Conservation (phyloP, 352 stramenopile genomes). For the Globisporangium polare region DNA sequence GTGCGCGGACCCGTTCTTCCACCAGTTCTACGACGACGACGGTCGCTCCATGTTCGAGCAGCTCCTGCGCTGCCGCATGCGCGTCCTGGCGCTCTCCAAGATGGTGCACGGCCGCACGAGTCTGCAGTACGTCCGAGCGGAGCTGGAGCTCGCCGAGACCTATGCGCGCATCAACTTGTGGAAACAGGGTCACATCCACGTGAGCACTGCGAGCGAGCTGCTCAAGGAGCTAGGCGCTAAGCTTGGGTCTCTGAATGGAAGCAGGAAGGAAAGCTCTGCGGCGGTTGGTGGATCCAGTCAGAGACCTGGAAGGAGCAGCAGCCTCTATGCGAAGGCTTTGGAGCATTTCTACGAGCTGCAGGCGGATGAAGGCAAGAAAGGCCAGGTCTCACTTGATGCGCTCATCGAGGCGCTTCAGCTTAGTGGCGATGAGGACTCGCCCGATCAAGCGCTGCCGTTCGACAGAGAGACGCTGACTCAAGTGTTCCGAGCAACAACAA, state of each 20-base stretch:
- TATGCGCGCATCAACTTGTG: constrained; percentile 62
- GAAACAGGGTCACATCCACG: constrained; percentile 62
- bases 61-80: constrained; percentile 51
- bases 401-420: not conserved
- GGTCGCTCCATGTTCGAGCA: constrained; percentile 56
- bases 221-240: constrained; percentile 28
- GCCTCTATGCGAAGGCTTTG: constrained; percentile 12
- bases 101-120: constrained; percentile 36
- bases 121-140: constrained; percentile 33
- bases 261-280: not conserved
- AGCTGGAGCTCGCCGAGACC: constrained; percentile 50
- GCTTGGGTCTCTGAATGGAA: not conserved
- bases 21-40: constrained; percentile 57
- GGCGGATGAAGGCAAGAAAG: not conserved
- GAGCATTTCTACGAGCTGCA: constrained; percentile 25
- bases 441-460: not conserved
- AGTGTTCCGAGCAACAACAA: constrained; percentile 18
- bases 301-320: not conserved
- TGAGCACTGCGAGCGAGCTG: constrained; percentile 28
- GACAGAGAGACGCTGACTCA: not conserved
- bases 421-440: not conserved
- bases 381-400: constrained; percentile 8
- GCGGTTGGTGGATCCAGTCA: not conserved
- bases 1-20: constrained; percentile 49
- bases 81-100: constrained; percentile 48